Evolutionary conservation across 805 yeast genomes (phyloP).

Genomic region (Wickerhamiella kurtzmanii): DNA sequence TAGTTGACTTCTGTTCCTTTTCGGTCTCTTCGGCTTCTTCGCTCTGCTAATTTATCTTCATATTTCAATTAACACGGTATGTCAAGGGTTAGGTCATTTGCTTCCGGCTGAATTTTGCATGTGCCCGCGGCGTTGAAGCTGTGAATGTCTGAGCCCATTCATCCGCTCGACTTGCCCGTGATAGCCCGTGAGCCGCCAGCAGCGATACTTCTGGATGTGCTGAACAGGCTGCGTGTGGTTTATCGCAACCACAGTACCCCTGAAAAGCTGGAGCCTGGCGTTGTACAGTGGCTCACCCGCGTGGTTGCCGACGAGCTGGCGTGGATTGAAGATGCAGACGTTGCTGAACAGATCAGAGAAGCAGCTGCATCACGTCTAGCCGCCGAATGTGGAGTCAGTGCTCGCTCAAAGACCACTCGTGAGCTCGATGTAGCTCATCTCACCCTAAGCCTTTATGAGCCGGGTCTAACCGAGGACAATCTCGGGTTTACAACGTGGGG

Average conservation of each 20-base stretch:
- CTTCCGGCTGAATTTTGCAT: neutral
- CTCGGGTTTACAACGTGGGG: conserved; percentile 96
- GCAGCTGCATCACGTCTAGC: conserved; percentile 54
- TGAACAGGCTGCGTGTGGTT: conserved; percentile 12
- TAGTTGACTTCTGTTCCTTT: too few species aligned
- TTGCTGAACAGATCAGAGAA: conserved; percentile 32
- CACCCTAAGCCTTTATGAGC: conserved; percentile 44
- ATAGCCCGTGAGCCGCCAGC: conserved; percentile 15
- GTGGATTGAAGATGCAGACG: conserved; percentile 31
- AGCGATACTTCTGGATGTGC: conserved; percentile 9
- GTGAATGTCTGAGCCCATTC: too few species aligned
- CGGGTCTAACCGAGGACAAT: conserved; percentile 74
- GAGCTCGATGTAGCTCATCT: conserved; percentile 37
- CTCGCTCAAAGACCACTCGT: conserved; percentile 59
- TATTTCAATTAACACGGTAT: too few species aligned
- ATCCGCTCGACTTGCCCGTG: conserved; percentile 23
- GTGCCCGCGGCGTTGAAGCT: neutral
- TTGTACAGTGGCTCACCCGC: conserved; percentile 24
- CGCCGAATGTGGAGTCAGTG: conserved; percentile 74
- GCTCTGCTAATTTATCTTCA: too few species aligned
- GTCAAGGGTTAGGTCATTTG: neutral
- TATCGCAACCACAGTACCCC: conserved; percentile 12
- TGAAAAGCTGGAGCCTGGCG: conserved; percentile 14
- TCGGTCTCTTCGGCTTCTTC: too few species aligned
- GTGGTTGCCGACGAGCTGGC: conserved; percentile 26